phyloP scores from a whole-genome alignment of 108 stramenopile species.

The Pseudonitzschia multistriata region DNA sequence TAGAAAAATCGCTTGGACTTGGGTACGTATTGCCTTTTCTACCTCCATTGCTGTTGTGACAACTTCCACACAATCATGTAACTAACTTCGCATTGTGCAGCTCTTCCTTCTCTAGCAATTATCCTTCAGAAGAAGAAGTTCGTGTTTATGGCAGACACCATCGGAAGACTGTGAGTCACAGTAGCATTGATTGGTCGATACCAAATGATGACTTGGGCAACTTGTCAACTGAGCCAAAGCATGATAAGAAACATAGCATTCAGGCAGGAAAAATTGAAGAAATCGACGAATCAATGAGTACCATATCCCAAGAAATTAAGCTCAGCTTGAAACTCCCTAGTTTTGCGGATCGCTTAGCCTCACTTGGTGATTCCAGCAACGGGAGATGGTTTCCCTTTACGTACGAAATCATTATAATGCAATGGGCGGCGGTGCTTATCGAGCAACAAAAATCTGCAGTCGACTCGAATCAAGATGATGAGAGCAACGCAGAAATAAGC shows the following conservation, averaged over 20 bases:
- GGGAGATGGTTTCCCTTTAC: constrained; percentile 85
- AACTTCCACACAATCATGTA: not conserved
- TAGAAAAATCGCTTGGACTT: constrained; percentile 65
- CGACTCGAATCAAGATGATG: constrained; percentile 7
- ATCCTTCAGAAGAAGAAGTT: constrained; percentile 55
- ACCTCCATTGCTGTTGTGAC: not conserved
- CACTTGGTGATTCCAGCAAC: constrained; percentile 29
- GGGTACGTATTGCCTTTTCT: constrained; percentile 43
- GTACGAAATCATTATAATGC: constrained; percentile 86
- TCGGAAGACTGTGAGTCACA: constrained; percentile 77
- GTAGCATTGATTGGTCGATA: constrained; percentile 85
- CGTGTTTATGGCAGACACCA: constrained; percentile 73
- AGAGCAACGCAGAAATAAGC: not conserved
- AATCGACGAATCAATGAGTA: constrained; percentile 33
- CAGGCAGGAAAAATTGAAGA: constrained; percentile 6
- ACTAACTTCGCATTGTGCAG: not conserved
- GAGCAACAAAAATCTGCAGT: constrained; percentile 61
- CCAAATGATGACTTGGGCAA: constrained; percentile 47
- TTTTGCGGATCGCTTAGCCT: constrained; percentile 70
- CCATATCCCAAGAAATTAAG: constrained; percentile 29
- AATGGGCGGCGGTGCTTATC: constrained; percentile 75
- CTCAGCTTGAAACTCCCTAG: constrained; percentile 45
- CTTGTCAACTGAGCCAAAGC: constrained; percentile 9
- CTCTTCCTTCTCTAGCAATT: constrained; percentile 6
- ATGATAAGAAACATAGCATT: not conserved